Evolutionary conservation across 2,329 filamentous ascomycete genomes (phyloP).

Genomic region (Phialophora macrospora): DNA sequence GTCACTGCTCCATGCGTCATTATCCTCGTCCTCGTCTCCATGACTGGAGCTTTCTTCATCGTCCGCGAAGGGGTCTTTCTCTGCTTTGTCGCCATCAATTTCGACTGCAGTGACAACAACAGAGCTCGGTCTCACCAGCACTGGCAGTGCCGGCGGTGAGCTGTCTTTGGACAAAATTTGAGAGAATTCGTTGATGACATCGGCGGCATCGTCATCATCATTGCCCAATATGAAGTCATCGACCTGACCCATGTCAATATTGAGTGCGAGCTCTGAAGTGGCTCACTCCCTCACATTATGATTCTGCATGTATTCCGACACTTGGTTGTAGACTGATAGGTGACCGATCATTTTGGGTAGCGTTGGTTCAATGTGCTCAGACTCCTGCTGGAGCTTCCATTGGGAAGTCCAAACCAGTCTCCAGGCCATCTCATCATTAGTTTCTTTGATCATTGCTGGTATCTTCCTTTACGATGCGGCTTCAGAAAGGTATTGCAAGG

Average conservation of each 20-base stretch:
- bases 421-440: constrained; percentile 18
- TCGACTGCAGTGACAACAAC: constrained; percentile 6
- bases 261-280: not conserved
- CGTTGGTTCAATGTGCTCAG: constrained; percentile 19
- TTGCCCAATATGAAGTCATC: constrained; percentile 23
- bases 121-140: not conserved
- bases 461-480: not conserved
- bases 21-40: not conserved
- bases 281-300: constrained; percentile 10
- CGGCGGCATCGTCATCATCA: not conserved
- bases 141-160: not conserved
- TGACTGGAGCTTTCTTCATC: constrained; percentile 8
- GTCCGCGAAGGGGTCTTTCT: constrained; percentile 7
- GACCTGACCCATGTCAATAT: constrained; percentile 8
- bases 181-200: not conserved
- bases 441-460: constrained; percentile 2
- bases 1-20: constrained; percentile 17
- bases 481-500: not conserved
- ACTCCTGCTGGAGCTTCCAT: constrained; percentile 28
- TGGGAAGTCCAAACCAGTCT: constrained; percentile 21
- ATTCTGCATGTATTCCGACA: constrained; percentile 13
- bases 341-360: constrained; percentile 26
- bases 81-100: not conserved
- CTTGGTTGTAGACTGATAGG: constrained; percentile 20
- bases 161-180: not conserved